Percentiles rank a stretch among this genome's conserved stretches.
Evolutionary conservation across 805 yeast genomes (phyloP).

Genomic region (Candida suzukii): DNA sequence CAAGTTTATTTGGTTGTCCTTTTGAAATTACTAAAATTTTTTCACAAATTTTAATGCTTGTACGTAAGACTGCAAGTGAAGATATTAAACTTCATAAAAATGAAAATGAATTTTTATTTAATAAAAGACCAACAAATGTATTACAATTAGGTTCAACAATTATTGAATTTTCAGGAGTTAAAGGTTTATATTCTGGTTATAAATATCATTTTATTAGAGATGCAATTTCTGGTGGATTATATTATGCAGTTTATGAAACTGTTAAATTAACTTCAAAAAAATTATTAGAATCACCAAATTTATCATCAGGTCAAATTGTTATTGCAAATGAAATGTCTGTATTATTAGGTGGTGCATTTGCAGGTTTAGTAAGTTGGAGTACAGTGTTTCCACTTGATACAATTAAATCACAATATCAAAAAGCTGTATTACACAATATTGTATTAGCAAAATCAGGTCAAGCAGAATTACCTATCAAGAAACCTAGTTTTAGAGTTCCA

Average conservation of each 20-base stretch:
- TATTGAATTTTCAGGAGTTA: conserved; percentile 48
- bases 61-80: conserved; percentile 20
- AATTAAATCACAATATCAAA: conserved; percentile 65
- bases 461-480: conserved; percentile 29
- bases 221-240: conserved; percentile 62
- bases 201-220: conserved; percentile 64
- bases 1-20: conserved; percentile 68
- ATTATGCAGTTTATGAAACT: conserved; percentile 71
- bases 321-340: neutral
- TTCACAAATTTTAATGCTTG: conserved; percentile 60
- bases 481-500: conserved; percentile 30
- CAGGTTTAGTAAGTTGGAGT: conserved; percentile 73
- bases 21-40: conserved; percentile 80
- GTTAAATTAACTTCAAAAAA: conserved; percentile 44
- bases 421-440: conserved; percentile 66
- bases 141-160: conserved; percentile 45
- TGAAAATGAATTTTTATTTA: neutral
- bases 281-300: neutral
- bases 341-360: conserved; percentile 61
- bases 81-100: conserved; percentile 1
- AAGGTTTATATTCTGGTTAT: conserved; percentile 69
- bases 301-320: neutral
- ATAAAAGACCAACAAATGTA: conserved; percentile 24
- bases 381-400: conserved; percentile 79
- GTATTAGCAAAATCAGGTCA: conserved; percentile 43